Conservation (phyloP, 805 yeast species). For the Candida ipomoeae region DNA sequence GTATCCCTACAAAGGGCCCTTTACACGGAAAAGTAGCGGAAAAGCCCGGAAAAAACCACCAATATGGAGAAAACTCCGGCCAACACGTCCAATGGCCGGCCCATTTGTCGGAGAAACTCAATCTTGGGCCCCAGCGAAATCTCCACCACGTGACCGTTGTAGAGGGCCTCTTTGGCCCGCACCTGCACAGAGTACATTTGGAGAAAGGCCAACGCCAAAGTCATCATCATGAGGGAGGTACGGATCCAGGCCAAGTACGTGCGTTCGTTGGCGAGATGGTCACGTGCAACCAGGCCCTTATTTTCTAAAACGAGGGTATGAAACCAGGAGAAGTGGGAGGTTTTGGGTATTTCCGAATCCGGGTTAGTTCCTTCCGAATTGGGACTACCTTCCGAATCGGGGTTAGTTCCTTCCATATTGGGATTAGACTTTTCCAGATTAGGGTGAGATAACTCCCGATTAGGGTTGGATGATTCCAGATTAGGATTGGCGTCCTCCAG, state of each 20-base stretch:
- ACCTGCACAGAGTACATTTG: slow-evolving; percentile 47
- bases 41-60: slow-evolving; percentile 7
- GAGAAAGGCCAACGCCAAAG: slow-evolving; percentile 58
- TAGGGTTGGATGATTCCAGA: no score
- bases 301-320: slow-evolving; percentile 21
- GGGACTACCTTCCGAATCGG: no score
- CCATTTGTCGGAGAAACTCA: slow-evolving; percentile 3
- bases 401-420: no score
- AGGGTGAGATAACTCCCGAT: no score
- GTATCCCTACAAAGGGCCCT: slow-evolving; percentile 7
- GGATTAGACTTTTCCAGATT: no score
- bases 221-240: slow-evolving; percentile 53
- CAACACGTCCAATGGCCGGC: slow-evolving; percentile 12
- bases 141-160: background rate
- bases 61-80: slow-evolving; percentile 8
- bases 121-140: background rate
- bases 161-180: slow-evolving; percentile 13
- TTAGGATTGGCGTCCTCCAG: no score
- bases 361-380: no score
- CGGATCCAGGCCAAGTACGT: slow-evolving; percentile 64
- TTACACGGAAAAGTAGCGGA: slow-evolving; percentile 12
- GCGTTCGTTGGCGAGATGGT: slow-evolving; percentile 57
- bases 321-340: no score
- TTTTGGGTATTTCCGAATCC: no score
- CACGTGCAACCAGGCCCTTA: slow-evolving; percentile 35